Base-by-base conservation (phyloP, 306 rosid genomes). In the Prunus mira region DNA sequence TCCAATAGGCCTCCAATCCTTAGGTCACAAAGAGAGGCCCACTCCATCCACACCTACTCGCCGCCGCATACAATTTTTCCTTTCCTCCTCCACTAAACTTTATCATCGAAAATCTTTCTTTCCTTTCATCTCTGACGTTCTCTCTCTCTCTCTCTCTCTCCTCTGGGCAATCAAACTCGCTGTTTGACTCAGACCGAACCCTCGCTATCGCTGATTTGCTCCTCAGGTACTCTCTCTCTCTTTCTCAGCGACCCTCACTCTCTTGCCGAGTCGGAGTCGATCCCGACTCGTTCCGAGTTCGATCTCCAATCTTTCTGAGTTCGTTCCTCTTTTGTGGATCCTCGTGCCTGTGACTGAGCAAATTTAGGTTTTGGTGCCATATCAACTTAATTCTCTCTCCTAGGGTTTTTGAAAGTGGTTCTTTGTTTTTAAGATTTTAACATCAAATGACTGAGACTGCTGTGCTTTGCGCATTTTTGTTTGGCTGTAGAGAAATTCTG, bases 81-180 rank as follows among this genome's bases (percentile, higher is more conserved):
- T 19, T 5, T 28, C 71, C 5, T 34, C 32, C 13, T 3, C 32
- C 52, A 1, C 4, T 14, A 10, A 12, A 18, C n/a, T 14, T 54
- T 55, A 19, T 55, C 51, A 20, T 72, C 15, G 50, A 25, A 34
- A 25, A 47, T 32, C 8, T 45, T 1, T 28, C 20, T 24, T 24
- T n/a, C 9, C 6, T n/a, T 55, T 18, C 38, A 0, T 27, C 63
- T 46, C 76, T 60, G 49, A 45, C 34, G 38, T 72, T 49, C 24
- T 54, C 70, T 34, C 41, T 34, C 41, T 34, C 43, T 7, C 28
- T 30, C 9, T 17, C 9, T 20, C 51, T 57, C 63, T 46, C 72
- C 24, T 80, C 78, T 80, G 89, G 85, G 87, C 83, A 60, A 65
- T 41, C 72, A 25, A 78, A 75, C 81, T 83, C 85, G 83, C 52